phyloP scores from a whole-genome alignment of 495 filamentous ascomycete species.

The Antarctomyces pellizariae region DNA sequence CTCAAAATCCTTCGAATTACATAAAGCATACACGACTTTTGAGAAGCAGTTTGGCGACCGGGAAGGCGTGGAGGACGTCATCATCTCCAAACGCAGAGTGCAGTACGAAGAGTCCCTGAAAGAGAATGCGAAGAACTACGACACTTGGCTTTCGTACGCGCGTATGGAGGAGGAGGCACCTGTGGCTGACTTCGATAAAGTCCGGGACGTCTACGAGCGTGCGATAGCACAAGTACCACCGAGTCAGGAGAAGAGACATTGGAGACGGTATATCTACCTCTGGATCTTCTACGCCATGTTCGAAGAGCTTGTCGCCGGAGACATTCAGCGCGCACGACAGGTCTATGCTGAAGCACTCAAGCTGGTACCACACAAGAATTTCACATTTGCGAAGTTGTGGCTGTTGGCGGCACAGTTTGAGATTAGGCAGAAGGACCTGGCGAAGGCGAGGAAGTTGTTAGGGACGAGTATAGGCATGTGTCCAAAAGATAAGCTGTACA shows the following conservation, averaged over 20 bases:
- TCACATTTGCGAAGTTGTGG: conserved; percentile 96
- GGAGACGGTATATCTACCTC: conserved; percentile 90
- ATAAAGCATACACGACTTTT: conserved; percentile 88
- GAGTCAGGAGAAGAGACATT: conserved; percentile 90
- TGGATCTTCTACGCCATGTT: conserved; percentile 95
- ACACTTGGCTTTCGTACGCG: conserved; percentile 90
- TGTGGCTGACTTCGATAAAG: conserved; percentile 56
- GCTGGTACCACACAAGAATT: conserved; percentile 83
- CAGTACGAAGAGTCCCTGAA: conserved; percentile 85
- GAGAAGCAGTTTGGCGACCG: conserved; percentile 94
- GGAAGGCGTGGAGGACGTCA: conserved; percentile 86
- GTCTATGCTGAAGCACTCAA: conserved; percentile 77
- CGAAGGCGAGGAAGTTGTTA: conserved; percentile 61
- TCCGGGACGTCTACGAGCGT: conserved; percentile 84
- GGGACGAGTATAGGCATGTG: conserved; percentile 82
- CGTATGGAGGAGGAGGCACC: conserved; percentile 65
- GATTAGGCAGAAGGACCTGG: conserved; percentile 61
- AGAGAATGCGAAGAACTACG: conserved; percentile 85
- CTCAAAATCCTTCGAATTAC: conserved; percentile 60
- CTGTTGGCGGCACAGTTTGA: conserved; percentile 84
- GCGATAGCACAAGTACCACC: conserved; percentile 92
- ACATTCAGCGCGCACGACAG: conserved; percentile 58
- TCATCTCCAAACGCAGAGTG: conserved; percentile 80
- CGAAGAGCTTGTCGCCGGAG: conserved; percentile 70
- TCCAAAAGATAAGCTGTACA: conserved; percentile 87